Conservation (phyloP, 805 yeast genomes). For the Candida cerambycidarum region DNA sequence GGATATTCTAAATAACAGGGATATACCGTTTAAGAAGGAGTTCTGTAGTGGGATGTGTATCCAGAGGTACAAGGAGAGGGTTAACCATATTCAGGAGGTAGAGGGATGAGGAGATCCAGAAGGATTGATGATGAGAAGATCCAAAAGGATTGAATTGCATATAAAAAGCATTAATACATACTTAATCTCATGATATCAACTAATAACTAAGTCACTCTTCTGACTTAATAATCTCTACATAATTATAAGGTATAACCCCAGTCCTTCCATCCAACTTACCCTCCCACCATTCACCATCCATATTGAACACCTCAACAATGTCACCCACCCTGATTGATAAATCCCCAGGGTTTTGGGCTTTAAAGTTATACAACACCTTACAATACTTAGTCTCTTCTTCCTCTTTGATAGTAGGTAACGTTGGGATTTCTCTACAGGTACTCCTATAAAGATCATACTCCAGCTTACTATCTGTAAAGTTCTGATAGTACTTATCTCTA, state of each 20-base stretch:
- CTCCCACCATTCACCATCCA: slow-evolving; percentile 36
- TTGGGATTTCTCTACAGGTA: not conserved
- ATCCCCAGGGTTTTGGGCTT: slow-evolving; percentile 40
- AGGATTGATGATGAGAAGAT: too few relatives aligned
- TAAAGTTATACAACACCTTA: slow-evolving; percentile 41
- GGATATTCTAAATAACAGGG: slow-evolving; percentile 52
- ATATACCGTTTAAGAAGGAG: slow-evolving; percentile 52
- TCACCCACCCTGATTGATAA: slow-evolving; percentile 46
- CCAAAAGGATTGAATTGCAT: too few relatives aligned
- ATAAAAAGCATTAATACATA: too few relatives aligned
- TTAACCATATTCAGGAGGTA: too few relatives aligned
- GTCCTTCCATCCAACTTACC: slow-evolving; percentile 27
- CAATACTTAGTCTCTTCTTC: slow-evolving; percentile 19
- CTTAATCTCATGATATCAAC: too few relatives aligned
- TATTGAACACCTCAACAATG: slow-evolving; percentile 35
- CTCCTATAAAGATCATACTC: not conserved
- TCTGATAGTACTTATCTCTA: slow-evolving; percentile 20
- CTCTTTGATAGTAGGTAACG: not conserved
- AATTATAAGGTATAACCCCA: slow-evolving; percentile 31
- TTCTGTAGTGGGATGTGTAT: slow-evolving; percentile 57
- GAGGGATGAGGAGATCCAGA: too few relatives aligned
- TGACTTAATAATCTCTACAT: slow-evolving; percentile 18
- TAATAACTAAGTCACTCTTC: too few relatives aligned
- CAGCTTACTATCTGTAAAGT: slow-evolving; percentile 9
- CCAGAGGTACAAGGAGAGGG: slow-evolving; percentile 21